Conservation (phyloP, 306 rosid species). For the Calophaca sinica region DNA sequence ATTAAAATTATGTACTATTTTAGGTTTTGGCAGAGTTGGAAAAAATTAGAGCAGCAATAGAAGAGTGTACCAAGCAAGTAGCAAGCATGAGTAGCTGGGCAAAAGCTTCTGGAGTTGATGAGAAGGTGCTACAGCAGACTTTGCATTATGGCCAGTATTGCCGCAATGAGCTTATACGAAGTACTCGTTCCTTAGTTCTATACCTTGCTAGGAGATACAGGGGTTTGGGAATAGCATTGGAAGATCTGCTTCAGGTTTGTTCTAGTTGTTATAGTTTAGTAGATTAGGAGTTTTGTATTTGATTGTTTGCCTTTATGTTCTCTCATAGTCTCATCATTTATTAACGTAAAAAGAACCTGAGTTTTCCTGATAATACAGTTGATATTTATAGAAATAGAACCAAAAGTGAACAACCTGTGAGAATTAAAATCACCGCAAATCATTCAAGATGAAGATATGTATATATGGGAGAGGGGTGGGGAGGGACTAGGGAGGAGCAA, state of each 20-base stretch:
- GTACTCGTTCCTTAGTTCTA: conserved; percentile 70
- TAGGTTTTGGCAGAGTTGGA: conserved; percentile 77
- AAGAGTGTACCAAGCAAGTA: conserved; percentile 63
- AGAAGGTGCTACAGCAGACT: conserved; percentile 59
- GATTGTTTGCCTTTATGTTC: conserved; percentile 14
- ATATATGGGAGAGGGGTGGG: background rate
- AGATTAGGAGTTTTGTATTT: conserved; percentile 5
- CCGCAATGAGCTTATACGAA: conserved; percentile 74
- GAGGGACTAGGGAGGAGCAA: background rate
- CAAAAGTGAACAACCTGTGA: conserved; percentile 4
- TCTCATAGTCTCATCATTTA: background rate
- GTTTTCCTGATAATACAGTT: background rate
- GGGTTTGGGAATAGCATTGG: conserved; percentile 74
- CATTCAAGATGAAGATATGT: background rate
- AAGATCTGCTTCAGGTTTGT: conserved; percentile 83
- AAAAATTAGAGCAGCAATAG: conserved; percentile 63
- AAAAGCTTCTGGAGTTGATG: conserved; percentile 66
- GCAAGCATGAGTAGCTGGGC: conserved; percentile 82
- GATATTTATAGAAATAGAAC: background rate
- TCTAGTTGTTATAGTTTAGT: conserved; percentile 6
- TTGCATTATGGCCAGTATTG: conserved; percentile 71
- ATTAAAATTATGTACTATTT: conserved; percentile 15
- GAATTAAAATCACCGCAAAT: conserved; percentile 3
- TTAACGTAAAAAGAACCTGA: conserved; percentile 9
- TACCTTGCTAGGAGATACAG: conserved; percentile 75